Evolutionary conservation across 441 rosid species (phyloP), one percentile per base, ranked within the genome.

Genomic region (Melastoma candidum): DNA sequence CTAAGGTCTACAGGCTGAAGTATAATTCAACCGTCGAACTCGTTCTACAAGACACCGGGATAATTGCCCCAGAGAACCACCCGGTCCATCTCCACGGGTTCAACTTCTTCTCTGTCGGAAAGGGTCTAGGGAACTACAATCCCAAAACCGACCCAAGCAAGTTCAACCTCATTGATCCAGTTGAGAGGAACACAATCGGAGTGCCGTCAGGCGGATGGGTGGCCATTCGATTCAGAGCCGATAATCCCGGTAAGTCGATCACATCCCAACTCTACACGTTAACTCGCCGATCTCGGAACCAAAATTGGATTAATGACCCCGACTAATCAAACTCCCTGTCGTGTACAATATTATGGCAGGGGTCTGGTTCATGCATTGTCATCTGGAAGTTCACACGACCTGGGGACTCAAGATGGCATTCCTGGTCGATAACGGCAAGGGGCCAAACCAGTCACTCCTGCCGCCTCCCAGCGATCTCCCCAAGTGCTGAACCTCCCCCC

Each of bases 361-460:
- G 9, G 63, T 59, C 10, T 59, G 63, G 63, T 59, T 59, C 25
- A 13, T 59, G 56, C 63, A 59, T 29, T 60, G 64, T 43, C 64
- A 60, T 32, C 7, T 60, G 44, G 57, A 60, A 51, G 57, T 60
- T 17, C 64, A 60, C 51, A 60, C 64, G 12, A 32, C 52, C 7
- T 60, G 64, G 64, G 57, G 64, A 46, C 32, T 60, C 57, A 60
- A 60, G 29, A 59, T 59, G 63, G 63, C 63, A 4, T 59, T 59
- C 56, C 46, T 59, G 14, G 63, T 59, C 29, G 57, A 59, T 27
- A 51, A 59, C 27, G 63, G 63, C 12, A 59, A 59, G 39, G 57
- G 63, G 1, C 55, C 63, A 11, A 59, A 46, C 26, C 45, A 59
- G 63, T 50, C 57, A 0, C 57, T 59, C 7, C 63, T 49, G 26